Percentiles rank a stretch among this genome's conserved stretches.
Conservation (phyloP, 2,329 filamentous ascomycete genomes). For the Fusarium torreyae region DNA sequence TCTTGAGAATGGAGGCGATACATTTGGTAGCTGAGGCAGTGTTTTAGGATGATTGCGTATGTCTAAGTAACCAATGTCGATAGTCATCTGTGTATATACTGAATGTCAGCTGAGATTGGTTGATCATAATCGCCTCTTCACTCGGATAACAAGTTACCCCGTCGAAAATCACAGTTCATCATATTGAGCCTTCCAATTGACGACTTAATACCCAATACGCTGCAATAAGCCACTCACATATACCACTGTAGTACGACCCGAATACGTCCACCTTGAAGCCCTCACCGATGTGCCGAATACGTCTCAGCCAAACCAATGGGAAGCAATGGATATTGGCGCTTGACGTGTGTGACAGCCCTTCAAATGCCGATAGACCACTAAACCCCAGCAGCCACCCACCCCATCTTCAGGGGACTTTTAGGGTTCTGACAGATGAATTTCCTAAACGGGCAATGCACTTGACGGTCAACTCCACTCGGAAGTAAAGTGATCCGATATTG, state of each 20-base stretch:
- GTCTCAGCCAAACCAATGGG: slow-evolving; percentile 5
- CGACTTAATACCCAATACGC: too few species aligned
- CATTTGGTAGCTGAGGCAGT: slow-evolving; percentile 50
- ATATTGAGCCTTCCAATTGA: neutral
- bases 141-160: neutral
- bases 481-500: slow-evolving; percentile 21
- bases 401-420: slow-evolving; percentile 14
- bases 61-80: too few species aligned
- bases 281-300: neutral
- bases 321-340: neutral
- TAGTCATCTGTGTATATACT: too few species aligned
- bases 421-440: slow-evolving; percentile 18
- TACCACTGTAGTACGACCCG: too few species aligned
- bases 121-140: neutral
- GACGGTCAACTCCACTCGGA: slow-evolving; percentile 4
- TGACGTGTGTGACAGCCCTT: neutral
- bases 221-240: too few species aligned
- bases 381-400: slow-evolving; percentile 7
- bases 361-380: slow-evolving; percentile 30
- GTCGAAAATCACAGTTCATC: neutral
- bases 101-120: neutral
- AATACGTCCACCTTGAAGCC: slow-evolving; percentile 17
- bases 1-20: slow-evolving; percentile 62
- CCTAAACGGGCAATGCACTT: slow-evolving; percentile 15
- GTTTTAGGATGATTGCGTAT: neutral